Evolutionary conservation across 306 rosid species (phyloP).

Genomic region (Pachyrhizus erosus): DNA sequence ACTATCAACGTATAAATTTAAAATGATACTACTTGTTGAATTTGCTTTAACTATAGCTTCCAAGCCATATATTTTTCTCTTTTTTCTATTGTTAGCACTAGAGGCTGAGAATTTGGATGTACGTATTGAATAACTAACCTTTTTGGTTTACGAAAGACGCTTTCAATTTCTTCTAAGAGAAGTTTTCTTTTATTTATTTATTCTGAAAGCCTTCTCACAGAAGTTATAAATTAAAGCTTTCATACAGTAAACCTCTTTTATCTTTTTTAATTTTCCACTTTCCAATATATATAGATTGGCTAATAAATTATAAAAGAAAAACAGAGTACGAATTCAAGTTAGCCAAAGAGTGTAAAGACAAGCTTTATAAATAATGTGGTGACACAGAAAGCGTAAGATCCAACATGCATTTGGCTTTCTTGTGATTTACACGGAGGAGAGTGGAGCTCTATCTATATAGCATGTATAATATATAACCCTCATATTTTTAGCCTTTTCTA

Average conservation of each 20-base stretch:
- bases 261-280: neutral
- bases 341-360: neutral
- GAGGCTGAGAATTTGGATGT: too few species aligned
- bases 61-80: too few species aligned
- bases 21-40: too few species aligned
- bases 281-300: neutral
- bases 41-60: too few species aligned
- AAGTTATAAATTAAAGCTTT: neutral
- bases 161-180: too few species aligned
- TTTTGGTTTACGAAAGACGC: too few species aligned
- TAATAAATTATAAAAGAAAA: neutral
- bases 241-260: neutral
- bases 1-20: too few species aligned
- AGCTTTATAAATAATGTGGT: neutral
- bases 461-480: neutral
- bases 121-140: too few species aligned
- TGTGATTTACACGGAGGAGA: neutral
- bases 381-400: conserved; percentile 33
- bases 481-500: neutral
- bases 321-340: neutral
- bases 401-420: neutral
- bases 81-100: too few species aligned
- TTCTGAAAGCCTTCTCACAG: neutral
- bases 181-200: too few species aligned
- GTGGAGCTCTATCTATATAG: neutral